Base-by-base conservation (phyloP, 768 basidiomycete species). In the Lactifluus piperatus region DNA sequence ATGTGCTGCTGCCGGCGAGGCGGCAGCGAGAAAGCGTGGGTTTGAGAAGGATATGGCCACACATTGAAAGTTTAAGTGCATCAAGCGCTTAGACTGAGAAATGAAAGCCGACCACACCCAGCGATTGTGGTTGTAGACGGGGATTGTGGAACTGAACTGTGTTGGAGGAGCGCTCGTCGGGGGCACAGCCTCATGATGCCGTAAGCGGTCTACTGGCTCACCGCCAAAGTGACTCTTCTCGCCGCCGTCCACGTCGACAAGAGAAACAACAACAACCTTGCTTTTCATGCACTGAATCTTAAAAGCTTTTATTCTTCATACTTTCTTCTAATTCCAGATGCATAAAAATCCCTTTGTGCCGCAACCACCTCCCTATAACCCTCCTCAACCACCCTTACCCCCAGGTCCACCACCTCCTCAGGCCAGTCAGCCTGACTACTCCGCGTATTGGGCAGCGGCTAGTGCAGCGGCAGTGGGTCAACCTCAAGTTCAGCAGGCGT, bases 331-430 rank as follows among this genome's bases (percentile, higher is more conserved):
- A 62, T 62, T 29, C 48, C 18, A 36, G 51, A 91, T 91, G 88
- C 87, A 90, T 76, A 91, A 89, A 74, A 91, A 91, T 70, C 88
- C 88, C 0, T 91, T 91, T 64, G 77, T 84, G 59, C 84, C 86
- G 20, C 81, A 82, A 48, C 81, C 85, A 9, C 60, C 60, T 13
- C 76, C 78, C 41, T 89, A 85, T 68, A 79, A 81, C 14, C 80
- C 84, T 27, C 85, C 82, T 47, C 86, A 88, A 66, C 86, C 87
- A 2, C 88, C 88, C 44, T 74, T 89, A 43, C 88, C 88, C 51
- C 86, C 87, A n/a, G 87, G 86, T 9, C 87, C 85, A 45, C 85
- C 86, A 3, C 86, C 86, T 5, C 77, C 84, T 54, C 85, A 83
- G 62, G 81, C 84, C 45, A 67, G 74, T 24, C 82, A 83, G 65